phyloP scores from a whole-genome alignment of 768 basidiomycete genomes.

The Amanita pallidorosea region DNA sequence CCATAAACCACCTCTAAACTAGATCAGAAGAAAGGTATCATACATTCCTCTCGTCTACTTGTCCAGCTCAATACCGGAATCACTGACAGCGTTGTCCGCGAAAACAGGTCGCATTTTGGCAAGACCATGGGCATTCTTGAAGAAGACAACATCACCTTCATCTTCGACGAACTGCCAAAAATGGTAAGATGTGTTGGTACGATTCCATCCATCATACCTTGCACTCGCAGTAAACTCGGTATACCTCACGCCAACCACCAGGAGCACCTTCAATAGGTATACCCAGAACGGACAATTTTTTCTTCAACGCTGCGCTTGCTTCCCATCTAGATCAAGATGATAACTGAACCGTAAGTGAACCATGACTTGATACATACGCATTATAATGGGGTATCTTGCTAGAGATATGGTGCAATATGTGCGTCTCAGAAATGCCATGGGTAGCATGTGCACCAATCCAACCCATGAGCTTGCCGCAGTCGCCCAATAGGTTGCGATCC shows the following conservation, averaged over 20 bases:
- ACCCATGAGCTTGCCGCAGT: slow-evolving; percentile 67
- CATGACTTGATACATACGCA: slow-evolving; percentile 36
- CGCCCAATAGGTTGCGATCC: slow-evolving; percentile 74
- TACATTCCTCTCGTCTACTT: slow-evolving; percentile 20
- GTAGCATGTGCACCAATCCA: slow-evolving; percentile 82
- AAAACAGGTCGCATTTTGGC: slow-evolving; percentile 62
- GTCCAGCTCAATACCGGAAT: slow-evolving; percentile 44
- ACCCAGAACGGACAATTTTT: slow-evolving; percentile 53
- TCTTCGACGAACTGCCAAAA: slow-evolving; percentile 76
- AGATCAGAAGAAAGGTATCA: neutral
- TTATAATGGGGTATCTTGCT: slow-evolving; percentile 97
- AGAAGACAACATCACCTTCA: slow-evolving; percentile 83
- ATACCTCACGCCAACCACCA: slow-evolving; percentile 71
- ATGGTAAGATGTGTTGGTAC: neutral
- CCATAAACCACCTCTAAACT: neutral
- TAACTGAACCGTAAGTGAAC: neutral
- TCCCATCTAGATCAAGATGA: slow-evolving; percentile 54
- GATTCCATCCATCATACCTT: slow-evolving; percentile 33
- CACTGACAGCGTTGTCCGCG: slow-evolving; percentile 42
- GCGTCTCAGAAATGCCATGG: slow-evolving; percentile 91
- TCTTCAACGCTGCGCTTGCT: slow-evolving; percentile 76
- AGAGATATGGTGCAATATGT: slow-evolving; percentile 84
- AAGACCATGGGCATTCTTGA: slow-evolving; percentile 78
- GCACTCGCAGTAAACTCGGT: slow-evolving; percentile 71
- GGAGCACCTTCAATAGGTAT: slow-evolving; percentile 61